Percentiles rank a stretch among this genome's conserved stretches.
phyloP scores from a whole-genome alignment of 2,329 filamentous ascomycete genomes.

The Microcyclospora pomicola region DNA sequence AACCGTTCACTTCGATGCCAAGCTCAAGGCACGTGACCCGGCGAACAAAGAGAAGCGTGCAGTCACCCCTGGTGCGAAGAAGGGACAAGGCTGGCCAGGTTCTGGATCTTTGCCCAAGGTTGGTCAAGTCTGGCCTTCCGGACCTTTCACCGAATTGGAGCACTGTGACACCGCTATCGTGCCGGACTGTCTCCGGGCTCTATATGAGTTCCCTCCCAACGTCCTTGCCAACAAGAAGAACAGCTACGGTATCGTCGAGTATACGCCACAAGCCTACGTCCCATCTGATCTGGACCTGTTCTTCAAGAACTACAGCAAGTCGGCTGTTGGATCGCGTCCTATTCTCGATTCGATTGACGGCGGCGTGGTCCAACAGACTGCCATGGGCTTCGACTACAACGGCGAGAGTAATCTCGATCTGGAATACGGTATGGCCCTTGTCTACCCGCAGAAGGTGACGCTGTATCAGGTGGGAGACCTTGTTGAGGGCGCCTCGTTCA shows the following conservation, averaged over 20 bases:
- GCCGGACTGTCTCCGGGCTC: slow-evolving; percentile 35
- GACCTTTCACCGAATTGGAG: slow-evolving; percentile 12
- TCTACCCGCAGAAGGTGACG: slow-evolving; percentile 37
- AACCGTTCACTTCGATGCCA: slow-evolving; percentile 28
- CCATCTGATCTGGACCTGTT: slow-evolving; percentile 23
- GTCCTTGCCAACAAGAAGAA: slow-evolving; percentile 32
- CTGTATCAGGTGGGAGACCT: slow-evolving; percentile 34
- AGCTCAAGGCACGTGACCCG: slow-evolving; percentile 13
- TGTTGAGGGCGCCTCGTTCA: slow-evolving; percentile 16
- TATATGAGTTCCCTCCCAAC: slow-evolving; percentile 25
- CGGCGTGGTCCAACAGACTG: slow-evolving; percentile 28
- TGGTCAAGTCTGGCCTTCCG: slow-evolving; percentile 3
- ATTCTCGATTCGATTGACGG: slow-evolving; percentile 21
- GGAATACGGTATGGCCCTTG: slow-evolving; percentile 40
- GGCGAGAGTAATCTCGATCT: slow-evolving; percentile 43
- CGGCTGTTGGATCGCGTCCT: slow-evolving; percentile 18
- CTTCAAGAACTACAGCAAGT: slow-evolving; percentile 23
- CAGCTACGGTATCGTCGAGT: slow-evolving; percentile 39
- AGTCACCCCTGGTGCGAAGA: slow-evolving; percentile 7
- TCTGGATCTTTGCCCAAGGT: slow-evolving; percentile 21
- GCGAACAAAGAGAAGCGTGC: slow-evolving; percentile 11
- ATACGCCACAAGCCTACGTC: slow-evolving; percentile 38
- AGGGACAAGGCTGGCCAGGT: slow-evolving; percentile 15
- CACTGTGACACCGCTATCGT: slow-evolving; percentile 43
- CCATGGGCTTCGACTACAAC: slow-evolving; percentile 25